Conservation (phyloP, 176 grass and related monocot species). For the Alloteropsis semialata region DNA sequence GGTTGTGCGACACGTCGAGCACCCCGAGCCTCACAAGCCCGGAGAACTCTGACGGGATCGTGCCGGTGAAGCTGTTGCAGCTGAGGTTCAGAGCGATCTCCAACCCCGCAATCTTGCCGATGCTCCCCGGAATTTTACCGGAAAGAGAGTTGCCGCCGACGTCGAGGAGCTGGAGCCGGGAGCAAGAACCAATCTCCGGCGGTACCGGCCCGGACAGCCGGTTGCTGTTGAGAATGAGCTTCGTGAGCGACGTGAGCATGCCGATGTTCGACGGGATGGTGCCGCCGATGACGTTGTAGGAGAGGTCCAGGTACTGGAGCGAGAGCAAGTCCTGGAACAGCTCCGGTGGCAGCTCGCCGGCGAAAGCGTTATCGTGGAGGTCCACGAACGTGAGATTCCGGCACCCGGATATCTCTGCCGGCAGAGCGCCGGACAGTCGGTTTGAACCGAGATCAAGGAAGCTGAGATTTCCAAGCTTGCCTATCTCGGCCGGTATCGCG, state of each 20-base stretch:
- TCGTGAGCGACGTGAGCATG: conserved; percentile 68
- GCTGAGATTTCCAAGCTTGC: conserved; percentile 56
- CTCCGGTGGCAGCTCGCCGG: conserved; percentile 41
- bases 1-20: conserved; percentile 61
- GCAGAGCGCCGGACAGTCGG: conserved; percentile 51
- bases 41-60: conserved; percentile 46
- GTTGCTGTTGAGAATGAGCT: conserved; percentile 63
- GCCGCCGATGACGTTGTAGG: conserved; percentile 59
- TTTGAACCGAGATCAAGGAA: conserved; percentile 77
- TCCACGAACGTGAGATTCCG: conserved; percentile 82
- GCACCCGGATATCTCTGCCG: conserved; percentile 45
- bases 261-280: conserved; percentile 42
- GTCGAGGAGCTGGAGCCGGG: conserved; percentile 78
- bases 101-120: conserved; percentile 66
- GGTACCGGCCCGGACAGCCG: conserved; percentile 50
- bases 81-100: conserved; percentile 80
- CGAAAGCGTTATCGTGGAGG: conserved; percentile 63
- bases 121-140: conserved; percentile 54
- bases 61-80: conserved; percentile 68
- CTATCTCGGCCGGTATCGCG: conserved; percentile 41
- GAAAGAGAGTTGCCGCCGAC: conserved; percentile 59
- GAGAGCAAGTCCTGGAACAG: conserved; percentile 51
- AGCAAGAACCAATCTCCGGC: conserved; percentile 69
- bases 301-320: conserved; percentile 81
- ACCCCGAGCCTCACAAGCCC: conserved; percentile 43